Conservation (phyloP, 805 yeast species). For the Candida ortonii region DNA sequence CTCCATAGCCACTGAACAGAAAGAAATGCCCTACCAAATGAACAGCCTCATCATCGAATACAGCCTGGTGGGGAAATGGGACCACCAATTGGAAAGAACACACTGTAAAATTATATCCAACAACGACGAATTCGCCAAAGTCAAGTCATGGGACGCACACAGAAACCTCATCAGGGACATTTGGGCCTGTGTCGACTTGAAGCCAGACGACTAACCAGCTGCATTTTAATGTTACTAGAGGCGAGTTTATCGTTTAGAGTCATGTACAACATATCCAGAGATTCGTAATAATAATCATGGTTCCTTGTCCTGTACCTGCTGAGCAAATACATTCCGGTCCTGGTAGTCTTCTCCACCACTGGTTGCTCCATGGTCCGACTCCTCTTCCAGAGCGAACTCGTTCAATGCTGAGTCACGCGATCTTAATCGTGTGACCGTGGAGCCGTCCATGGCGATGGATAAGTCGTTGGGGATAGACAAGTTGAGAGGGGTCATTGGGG, state of each 20-base stretch:
- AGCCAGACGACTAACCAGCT: conserved; percentile 6
- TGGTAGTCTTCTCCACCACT: conserved; percentile 9
- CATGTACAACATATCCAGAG: neutral
- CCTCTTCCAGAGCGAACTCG: conserved; percentile 19
- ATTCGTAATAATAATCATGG: conserved; percentile 8
- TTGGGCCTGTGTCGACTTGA: conserved; percentile 23
- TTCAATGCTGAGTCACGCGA: no score
- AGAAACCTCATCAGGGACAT: conserved; percentile 17
- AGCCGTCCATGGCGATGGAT: neutral
- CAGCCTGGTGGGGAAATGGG: conserved; percentile 22
- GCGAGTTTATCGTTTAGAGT: neutral
- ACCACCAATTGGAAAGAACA: conserved; percentile 17
- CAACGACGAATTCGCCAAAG: conserved; percentile 15
- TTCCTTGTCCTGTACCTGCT: conserved; percentile 22
- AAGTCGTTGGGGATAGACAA: conserved; percentile 25
- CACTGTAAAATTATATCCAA: conserved; percentile 17
- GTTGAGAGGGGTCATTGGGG: conserved; percentile 37
- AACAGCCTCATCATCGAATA: conserved; percentile 19
- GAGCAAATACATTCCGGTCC: conserved; percentile 19
- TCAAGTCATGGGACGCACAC: conserved; percentile 21
- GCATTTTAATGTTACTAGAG: neutral
- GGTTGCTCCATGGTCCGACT: conserved; percentile 17
- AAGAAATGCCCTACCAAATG: conserved; percentile 7
- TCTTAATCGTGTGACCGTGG: conserved; percentile 3
- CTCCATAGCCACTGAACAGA: conserved; percentile 23